Evolutionary conservation across 73 alveolate genomes (phyloP).

Genomic region (Paramecium octaurelia): DNA sequence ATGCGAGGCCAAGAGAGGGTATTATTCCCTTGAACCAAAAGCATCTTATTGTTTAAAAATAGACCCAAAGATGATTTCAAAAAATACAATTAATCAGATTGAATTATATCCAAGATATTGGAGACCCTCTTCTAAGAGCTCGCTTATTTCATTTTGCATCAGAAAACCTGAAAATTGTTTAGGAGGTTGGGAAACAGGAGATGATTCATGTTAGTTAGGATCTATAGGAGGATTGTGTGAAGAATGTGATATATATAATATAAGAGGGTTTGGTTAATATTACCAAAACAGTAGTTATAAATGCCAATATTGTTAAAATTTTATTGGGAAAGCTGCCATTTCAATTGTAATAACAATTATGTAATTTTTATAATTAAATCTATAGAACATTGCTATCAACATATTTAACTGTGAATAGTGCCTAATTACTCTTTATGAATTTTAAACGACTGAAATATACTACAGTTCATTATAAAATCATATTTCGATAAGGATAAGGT

Average conservation of each 20-base stretch:
- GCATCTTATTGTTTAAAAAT: neutral
- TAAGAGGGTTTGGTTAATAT: neutral
- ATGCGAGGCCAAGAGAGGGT: neutral
- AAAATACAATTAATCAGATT: neutral
- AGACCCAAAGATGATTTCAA: neutral
- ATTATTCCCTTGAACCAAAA: neutral
- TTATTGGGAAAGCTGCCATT: neutral
- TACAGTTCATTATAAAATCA: neutral
- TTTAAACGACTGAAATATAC: neutral
- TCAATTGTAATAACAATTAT: neutral
- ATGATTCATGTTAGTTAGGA: neutral
- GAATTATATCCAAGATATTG: neutral
- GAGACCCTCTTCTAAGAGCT: neutral
- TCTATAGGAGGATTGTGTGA: neutral
- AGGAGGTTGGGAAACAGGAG: conserved; percentile 16
- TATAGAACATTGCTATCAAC: neutral
- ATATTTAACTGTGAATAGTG: neutral
- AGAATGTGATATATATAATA: conserved; percentile 14
- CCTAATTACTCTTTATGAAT: neutral
- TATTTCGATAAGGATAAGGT: neutral
- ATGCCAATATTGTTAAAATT: neutral
- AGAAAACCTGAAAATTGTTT: neutral
- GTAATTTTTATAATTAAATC: neutral
- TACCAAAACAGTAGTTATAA: neutral
- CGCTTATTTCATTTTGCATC: neutral